A percentile compares a stretch with the other conserved stretches of the same genome.
These are phyloP conservation scores for Sonneratia caseolaris DNA, from an alignment of 345 rosid genomes.

Conservation along the genomic window DNA sequence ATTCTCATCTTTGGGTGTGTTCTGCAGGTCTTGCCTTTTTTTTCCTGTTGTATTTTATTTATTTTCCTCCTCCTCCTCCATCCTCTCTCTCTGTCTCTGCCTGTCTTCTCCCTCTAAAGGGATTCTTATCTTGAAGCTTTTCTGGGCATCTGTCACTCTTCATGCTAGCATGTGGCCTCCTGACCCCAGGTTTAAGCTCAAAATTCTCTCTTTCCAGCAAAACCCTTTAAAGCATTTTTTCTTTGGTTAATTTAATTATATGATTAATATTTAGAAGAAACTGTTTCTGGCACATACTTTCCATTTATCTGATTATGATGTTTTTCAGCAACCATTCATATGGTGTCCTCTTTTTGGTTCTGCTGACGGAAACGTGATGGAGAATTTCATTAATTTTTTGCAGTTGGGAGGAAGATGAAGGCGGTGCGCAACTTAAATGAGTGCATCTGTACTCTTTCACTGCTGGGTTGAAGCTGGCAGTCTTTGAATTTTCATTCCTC, in stretches of 20 bases:
- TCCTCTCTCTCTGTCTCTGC: background rate
- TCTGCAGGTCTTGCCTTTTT: too few relatives aligned
- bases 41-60: too few relatives aligned
- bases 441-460: background rate
- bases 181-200: background rate
- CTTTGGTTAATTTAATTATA: too few relatives aligned
- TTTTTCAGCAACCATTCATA: background rate
- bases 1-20: too few relatives aligned
- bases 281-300: background rate
- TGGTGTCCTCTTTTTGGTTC: background rate
- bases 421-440: background rate
- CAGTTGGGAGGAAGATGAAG: background rate
- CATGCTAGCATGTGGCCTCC: background rate
- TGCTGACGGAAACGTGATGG: conserved; percentile 1
- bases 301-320: background rate
- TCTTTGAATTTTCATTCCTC: background rate
- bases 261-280: background rate
- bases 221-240: background rate
- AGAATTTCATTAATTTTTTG: background rate
- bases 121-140: background rate
- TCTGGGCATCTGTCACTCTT: background rate
- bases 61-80: too few relatives aligned
- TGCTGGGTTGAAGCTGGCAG: conserved; percentile 3
- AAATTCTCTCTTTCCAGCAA: background rate
- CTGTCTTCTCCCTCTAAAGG: background rate